A percentile compares a stretch with the other conserved stretches of the same genome.
These are phyloP conservation scores for Leccinum ochraceum DNA, from an alignment of 768 basidiomycete species.

Conservation along the genomic window DNA sequence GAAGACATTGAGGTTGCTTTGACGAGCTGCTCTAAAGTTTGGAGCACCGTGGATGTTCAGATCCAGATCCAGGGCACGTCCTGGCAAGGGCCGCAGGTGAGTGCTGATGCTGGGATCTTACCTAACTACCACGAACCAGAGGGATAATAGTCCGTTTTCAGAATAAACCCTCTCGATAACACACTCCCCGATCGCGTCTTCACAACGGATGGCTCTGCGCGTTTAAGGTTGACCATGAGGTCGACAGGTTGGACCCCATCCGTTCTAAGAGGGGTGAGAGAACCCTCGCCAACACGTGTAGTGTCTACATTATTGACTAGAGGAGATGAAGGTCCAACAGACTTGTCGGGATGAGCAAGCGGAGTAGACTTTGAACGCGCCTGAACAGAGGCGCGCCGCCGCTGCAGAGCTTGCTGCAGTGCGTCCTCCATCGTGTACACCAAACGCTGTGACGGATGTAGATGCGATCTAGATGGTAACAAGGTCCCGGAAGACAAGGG, in stretches of 20 bases:
- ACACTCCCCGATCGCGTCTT: conserved; percentile 85
- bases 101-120: not conserved
- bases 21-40: conserved; percentile 85
- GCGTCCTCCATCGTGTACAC: not conserved
- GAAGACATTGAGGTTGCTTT: conserved; percentile 84
- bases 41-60: conserved; percentile 93
- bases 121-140: conserved; percentile 49
- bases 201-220: conserved; percentile 72
- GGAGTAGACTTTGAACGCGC: conserved; percentile 15
- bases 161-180: conserved; percentile 82
- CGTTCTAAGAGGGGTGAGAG: conserved; percentile 2
- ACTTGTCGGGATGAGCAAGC: conserved; percentile 8
- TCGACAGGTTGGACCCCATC: conserved; percentile 45
- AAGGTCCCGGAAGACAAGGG: not conserved
- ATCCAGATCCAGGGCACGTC: conserved; percentile 87
- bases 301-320: conserved; percentile 5
- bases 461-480: not conserved
- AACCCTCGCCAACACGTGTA: conserved; percentile 6
- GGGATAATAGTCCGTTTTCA: conserved; percentile 92
- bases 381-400: not conserved
- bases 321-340: conserved; percentile 6
- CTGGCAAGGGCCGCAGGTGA: conserved; percentile 38
- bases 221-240: conserved; percentile 60
- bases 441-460: not conserved
- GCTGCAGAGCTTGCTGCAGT: not conserved